A percentile compares a stretch with the other conserved stretches of the same genome.
Evolutionary conservation across 495 filamentous ascomycete species (phyloP).

Genomic region (Tuber brumale): DNA sequence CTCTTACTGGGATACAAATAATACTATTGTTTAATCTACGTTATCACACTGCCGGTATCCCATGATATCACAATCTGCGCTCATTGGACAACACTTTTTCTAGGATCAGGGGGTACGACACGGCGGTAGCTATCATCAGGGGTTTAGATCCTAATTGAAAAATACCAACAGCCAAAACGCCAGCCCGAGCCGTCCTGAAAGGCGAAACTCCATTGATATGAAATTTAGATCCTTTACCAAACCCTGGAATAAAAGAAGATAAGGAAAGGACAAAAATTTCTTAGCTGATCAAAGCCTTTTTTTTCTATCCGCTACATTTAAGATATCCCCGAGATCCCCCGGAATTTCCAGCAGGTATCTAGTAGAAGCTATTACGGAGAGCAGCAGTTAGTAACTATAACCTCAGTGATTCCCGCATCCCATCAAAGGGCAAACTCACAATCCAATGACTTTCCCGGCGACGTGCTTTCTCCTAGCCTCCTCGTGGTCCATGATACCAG

Average conservation of each 20-base stretch:
- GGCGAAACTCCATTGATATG: slow-evolving; percentile 1
- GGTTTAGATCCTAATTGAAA: slow-evolving; percentile 5
- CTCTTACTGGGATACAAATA: background rate
- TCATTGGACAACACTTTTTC: background rate
- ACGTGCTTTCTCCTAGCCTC: slow-evolving; percentile 93
- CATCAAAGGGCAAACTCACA: slow-evolving; percentile 22
- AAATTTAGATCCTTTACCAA: slow-evolving; percentile 2
- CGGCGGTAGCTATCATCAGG: background rate
- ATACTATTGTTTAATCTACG: background rate
- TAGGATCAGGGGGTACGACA: background rate
- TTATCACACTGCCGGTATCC: background rate
- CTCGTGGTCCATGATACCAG: slow-evolving; percentile 99
- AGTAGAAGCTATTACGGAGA: slow-evolving; percentile 33
- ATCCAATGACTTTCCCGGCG: slow-evolving; percentile 43
- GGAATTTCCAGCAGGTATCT: background rate
- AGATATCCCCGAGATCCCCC: background rate
- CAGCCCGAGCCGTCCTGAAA: background rate
- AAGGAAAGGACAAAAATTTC: background rate
- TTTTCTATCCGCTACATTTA: background rate
- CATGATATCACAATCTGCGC: background rate
- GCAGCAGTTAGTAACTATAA: slow-evolving; percentile 7
- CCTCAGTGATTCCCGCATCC: background rate
- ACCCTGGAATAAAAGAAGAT: background rate
- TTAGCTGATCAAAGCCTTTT: background rate
- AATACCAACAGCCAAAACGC: slow-evolving; percentile 4